Conservation (phyloP, 2,329 filamentous ascomycete species). For the Gaeumannomyces tritici region DNA sequence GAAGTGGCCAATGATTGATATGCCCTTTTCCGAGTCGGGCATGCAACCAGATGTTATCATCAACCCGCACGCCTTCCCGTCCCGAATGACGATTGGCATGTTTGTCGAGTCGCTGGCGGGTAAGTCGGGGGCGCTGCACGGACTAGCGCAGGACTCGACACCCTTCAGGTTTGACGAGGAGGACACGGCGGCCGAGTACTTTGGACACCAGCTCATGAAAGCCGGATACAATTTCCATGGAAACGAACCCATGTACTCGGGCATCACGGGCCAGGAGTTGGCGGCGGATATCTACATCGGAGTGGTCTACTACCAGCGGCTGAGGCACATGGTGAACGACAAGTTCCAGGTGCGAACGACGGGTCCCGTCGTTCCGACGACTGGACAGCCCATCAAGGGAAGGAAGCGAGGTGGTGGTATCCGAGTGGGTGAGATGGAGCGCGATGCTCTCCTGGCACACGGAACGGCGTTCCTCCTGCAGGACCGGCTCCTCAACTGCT, state of each 20-base stretch:
- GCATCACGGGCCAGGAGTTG: constrained; percentile 90
- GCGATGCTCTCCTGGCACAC: constrained; percentile 88
- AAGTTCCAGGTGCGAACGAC: constrained; percentile 98
- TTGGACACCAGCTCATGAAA: constrained; percentile 88
- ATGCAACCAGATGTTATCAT: constrained; percentile 98
- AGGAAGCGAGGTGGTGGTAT: constrained; percentile 96
- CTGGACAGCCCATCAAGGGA: constrained; percentile 94
- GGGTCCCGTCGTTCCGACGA: constrained; percentile 80
- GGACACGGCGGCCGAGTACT: constrained; percentile 86
- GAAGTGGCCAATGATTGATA: constrained; percentile 87
- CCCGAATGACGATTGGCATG: constrained; percentile 99
- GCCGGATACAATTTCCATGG: constrained; percentile 97
- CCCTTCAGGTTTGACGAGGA: constrained; percentile 93
- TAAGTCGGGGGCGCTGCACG: constrained; percentile 88
- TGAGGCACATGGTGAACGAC: constrained; percentile 99
- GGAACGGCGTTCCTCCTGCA: constrained; percentile 91
- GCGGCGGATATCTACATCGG: constrained; percentile 93
- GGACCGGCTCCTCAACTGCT: constrained; percentile 94
- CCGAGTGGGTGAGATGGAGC: constrained; percentile 98
- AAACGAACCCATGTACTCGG: constrained; percentile 97
- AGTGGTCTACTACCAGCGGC: constrained; percentile 94
- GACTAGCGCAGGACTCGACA: constrained; percentile 90
- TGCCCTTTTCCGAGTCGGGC: constrained; percentile 92
- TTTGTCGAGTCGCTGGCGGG: constrained; percentile 95
- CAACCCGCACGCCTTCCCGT: constrained; percentile 98